Conservation (phyloP, 257 asterid genomes). For the Cynanchum wilfordii region DNA sequence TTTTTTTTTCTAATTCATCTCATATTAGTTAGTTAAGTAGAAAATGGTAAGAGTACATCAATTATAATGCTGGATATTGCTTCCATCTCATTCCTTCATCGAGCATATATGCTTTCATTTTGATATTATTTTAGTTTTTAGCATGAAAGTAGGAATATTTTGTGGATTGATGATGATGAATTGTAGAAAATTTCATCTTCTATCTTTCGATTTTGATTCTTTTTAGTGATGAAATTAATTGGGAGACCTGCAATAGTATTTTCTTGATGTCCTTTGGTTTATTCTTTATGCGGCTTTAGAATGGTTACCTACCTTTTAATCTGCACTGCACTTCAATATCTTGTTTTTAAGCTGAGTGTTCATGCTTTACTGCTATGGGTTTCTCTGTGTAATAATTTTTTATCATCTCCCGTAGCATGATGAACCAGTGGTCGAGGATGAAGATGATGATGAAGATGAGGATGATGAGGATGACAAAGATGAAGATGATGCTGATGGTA, state of each 20-base stretch:
- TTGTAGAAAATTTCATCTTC: neutral
- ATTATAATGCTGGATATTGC: neutral
- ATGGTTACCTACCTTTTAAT: neutral
- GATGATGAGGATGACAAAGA: conserved; percentile 53
- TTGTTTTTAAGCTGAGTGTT: neutral
- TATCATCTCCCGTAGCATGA: conserved; percentile 34
- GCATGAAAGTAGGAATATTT: neutral
- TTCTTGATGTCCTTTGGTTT: neutral
- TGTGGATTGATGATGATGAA: neutral
- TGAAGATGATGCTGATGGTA: conserved; percentile 60
- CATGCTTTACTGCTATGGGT: neutral
- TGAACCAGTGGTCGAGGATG: conserved; percentile 55
- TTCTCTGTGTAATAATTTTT: neutral
- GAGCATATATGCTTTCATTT: neutral
- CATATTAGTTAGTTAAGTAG: neutral
- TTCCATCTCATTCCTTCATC: neutral
- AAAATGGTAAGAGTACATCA: no score
- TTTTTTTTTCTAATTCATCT: neutral
- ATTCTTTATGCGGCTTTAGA: neutral
- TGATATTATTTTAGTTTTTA: neutral
- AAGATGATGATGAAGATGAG: conserved; percentile 44
- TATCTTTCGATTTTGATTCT: neutral
- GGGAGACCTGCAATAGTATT: no score
- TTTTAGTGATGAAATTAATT: neutral
- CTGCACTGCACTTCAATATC: neutral